phyloP scores from a whole-genome alignment of 2,329 filamentous ascomycete species.

The Gyromitra esculenta region DNA sequence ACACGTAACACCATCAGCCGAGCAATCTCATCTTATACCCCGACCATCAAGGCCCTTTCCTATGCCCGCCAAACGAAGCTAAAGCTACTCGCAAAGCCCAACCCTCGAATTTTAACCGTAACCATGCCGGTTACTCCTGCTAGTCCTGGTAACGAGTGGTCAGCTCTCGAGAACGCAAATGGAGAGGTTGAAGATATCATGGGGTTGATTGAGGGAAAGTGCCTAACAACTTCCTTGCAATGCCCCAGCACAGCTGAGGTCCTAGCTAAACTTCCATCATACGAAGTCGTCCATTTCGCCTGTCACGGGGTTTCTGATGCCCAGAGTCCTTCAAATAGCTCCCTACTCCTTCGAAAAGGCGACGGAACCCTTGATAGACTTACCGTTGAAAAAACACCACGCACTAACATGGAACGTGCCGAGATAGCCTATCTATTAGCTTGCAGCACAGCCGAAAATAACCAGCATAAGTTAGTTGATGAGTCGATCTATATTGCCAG shows the following conservation, averaged over 20 bases:
- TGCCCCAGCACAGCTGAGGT: slow-evolving; percentile 1
- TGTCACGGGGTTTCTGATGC: slow-evolving; percentile 54
- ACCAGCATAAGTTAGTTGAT: not conserved
- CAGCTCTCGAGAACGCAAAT: not conserved
- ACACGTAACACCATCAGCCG: slow-evolving; percentile 32
- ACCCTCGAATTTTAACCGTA: slow-evolving; percentile 1
- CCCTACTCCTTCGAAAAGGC: slow-evolving; percentile 30
- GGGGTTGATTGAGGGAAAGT: not conserved
- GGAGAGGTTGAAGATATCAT: not conserved
- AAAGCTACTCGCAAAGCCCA: not conserved
- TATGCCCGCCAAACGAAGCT: slow-evolving; percentile 42
- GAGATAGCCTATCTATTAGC: slow-evolving; percentile 61
- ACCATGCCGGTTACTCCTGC: slow-evolving; percentile 34
- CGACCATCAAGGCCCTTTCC: slow-evolving; percentile 42
- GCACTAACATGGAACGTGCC: slow-evolving; percentile 27
- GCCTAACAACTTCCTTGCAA: not conserved
- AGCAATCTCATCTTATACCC: slow-evolving; percentile 42
- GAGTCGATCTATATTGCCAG: slow-evolving; percentile 56
- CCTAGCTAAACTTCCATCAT: not conserved
- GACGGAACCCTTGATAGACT: not conserved
- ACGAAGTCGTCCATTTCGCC: slow-evolving; percentile 52
- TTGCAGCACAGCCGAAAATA: slow-evolving; percentile 60
- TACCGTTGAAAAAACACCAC: not conserved
- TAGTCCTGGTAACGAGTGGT: not conserved
- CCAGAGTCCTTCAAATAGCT: slow-evolving; percentile 53